Conservation (phyloP, 345 rosid species). For the Acer saccharum region DNA sequence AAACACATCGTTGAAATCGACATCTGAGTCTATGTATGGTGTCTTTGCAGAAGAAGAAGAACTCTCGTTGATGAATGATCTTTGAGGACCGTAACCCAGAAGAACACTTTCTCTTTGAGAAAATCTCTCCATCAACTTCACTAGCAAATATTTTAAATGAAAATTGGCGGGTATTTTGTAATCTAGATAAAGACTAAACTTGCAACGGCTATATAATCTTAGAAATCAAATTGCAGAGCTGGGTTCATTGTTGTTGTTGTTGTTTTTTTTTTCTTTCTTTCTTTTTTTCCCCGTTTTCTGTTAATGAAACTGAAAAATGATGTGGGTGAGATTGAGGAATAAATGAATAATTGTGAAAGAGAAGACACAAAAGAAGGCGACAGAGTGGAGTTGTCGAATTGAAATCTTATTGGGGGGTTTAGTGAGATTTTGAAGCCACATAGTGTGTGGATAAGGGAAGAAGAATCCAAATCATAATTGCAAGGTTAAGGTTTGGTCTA, state of each 20-base stretch:
- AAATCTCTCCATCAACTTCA: constrained; percentile 30
- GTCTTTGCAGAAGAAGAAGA: constrained; percentile 26
- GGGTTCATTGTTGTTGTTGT: not conserved
- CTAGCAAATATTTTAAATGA: not conserved
- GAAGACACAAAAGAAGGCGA: constrained; percentile 16
- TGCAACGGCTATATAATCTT: not conserved
- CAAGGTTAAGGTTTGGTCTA: not conserved
- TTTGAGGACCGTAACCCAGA: constrained; percentile 31
- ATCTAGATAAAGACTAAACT: not conserved
- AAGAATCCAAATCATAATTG: constrained; percentile 24
- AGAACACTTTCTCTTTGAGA: constrained; percentile 42
- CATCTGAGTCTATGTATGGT: constrained; percentile 40
- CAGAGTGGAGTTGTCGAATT: constrained; percentile 7
- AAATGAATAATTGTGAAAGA: constrained; percentile 19
- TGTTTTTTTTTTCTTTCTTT: not conserved
- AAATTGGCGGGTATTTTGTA: constrained; percentile 35
- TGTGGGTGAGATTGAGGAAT: not conserved
- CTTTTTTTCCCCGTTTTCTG: not conserved
- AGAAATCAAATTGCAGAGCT: constrained; percentile 3
- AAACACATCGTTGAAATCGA: constrained; percentile 80
- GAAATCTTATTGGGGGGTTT: not conserved
- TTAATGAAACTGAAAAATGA: constrained; percentile 12
- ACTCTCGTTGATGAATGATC: constrained; percentile 22
- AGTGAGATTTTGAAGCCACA: constrained; percentile 43
- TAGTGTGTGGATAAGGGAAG: constrained; percentile 25